phyloP scores from a whole-genome alignment of 2,329 filamentous ascomycete genomes.

The Fusarium sp. region DNA sequence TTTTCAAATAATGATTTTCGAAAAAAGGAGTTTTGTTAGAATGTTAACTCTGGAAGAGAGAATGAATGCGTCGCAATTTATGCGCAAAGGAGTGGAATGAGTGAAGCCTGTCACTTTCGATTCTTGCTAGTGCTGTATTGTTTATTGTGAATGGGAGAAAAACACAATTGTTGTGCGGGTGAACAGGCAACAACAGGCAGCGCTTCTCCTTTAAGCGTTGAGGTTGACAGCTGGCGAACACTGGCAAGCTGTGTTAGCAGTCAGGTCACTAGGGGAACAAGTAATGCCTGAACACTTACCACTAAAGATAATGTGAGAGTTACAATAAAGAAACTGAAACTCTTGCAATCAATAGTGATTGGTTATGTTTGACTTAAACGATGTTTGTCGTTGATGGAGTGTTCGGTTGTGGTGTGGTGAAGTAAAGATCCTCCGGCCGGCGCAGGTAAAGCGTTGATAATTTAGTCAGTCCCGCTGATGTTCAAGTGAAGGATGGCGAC shows the following conservation, averaged over 20 bases:
- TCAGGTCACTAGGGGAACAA: slow-evolving; percentile 1
- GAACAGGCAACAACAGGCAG: slow-evolving; percentile 33
- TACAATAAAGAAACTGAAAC: not conserved
- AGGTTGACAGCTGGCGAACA: slow-evolving; percentile 41
- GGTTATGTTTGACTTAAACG: slow-evolving; percentile 10
- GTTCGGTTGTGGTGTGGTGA: slow-evolving; percentile 15
- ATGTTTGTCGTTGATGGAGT: slow-evolving; percentile 19
- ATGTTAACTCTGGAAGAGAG: slow-evolving; percentile 18
- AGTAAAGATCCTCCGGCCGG: slow-evolving; percentile 33
- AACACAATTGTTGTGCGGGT: slow-evolving; percentile 22
- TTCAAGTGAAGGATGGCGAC: slow-evolving; percentile 31
- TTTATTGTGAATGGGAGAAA: slow-evolving; percentile 21
- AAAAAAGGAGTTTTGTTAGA: slow-evolving; percentile 28
- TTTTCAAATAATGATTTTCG: slow-evolving; percentile 20
- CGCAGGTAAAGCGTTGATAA: slow-evolving; percentile 29
- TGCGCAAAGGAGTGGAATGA: slow-evolving; percentile 31
- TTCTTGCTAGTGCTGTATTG: slow-evolving; percentile 24
- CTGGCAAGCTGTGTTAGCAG: slow-evolving; percentile 24
- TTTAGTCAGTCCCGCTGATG: slow-evolving; percentile 46
- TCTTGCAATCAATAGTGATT: slow-evolving; percentile 11
- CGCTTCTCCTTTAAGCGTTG: slow-evolving; percentile 9
- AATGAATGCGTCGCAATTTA: slow-evolving; percentile 38
- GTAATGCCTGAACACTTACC: slow-evolving; percentile 24
- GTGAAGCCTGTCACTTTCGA: slow-evolving; percentile 31
- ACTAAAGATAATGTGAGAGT: slow-evolving; percentile 8